phyloP scores from a whole-genome alignment of 2,329 filamentous ascomycete species.

The Aaosphaeria pasadenensis region DNA sequence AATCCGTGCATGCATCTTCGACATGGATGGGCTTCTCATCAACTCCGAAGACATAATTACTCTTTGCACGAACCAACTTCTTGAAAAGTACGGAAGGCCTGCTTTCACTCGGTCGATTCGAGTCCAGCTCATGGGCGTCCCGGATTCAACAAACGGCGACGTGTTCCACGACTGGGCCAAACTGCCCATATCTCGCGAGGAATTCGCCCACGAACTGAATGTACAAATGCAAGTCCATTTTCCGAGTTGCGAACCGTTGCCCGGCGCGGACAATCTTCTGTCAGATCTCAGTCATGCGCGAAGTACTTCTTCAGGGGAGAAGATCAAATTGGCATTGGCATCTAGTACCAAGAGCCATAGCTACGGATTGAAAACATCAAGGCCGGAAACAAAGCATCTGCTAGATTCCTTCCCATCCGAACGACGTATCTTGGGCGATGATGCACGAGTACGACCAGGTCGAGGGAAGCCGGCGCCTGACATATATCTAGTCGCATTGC shows the following conservation, averaged over 20 bases:
- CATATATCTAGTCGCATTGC: conserved; percentile 12
- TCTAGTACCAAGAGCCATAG: background rate
- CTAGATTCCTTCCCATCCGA: background rate
- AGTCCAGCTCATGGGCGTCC: conserved; percentile 5
- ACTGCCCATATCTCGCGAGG: conserved; percentile 5
- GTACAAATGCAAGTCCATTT: background rate
- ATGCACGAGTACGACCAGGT: background rate
- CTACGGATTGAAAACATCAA: background rate
- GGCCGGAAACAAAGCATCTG: background rate
- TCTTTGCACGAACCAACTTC: conserved; percentile 74
- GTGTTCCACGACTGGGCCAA: conserved; percentile 6
- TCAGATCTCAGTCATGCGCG: background rate
- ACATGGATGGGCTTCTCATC: conserved; percentile 96
- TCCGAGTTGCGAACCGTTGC: background rate
- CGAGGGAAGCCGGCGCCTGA: conserved; percentile 12
- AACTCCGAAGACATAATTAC: conserved; percentile 92
- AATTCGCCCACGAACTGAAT: conserved; percentile 2
- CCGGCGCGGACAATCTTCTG: background rate
- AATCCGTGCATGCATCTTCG: conserved; percentile 91
- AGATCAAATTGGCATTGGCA: background rate
- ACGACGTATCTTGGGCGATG: background rate
- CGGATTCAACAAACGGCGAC: conserved; percentile 7
- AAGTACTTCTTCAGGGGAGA: background rate
- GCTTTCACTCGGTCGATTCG: conserved; percentile 4
- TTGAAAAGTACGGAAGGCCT: conserved; percentile 44